phyloP scores from a whole-genome alignment of 345 rosid species.

The Pugionium cornutum region DNA sequence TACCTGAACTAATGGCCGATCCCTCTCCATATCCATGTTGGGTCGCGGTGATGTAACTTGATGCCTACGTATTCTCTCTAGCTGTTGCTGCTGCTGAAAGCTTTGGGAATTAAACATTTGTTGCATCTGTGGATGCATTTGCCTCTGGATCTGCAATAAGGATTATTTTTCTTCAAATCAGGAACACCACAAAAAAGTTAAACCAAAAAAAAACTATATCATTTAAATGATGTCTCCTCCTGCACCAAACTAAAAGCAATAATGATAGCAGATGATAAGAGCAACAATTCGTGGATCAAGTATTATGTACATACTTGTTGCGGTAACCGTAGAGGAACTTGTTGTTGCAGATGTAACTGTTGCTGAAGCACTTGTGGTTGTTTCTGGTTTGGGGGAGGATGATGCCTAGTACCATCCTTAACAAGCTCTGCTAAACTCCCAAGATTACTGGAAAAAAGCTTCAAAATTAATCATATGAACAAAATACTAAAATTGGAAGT shows the following conservation, averaged over 20 bases:
- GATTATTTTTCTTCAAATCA: background rate
- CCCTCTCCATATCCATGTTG: slow-evolving; percentile 68
- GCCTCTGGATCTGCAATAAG: slow-evolving; percentile 60
- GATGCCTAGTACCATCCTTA: slow-evolving; percentile 62
- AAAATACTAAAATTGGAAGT: slow-evolving; percentile 6
- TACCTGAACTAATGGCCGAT: slow-evolving; percentile 72
- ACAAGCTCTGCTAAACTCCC: slow-evolving; percentile 71
- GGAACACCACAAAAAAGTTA: slow-evolving; percentile 11
- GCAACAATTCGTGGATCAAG: slow-evolving; percentile 9
- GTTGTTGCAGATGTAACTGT: slow-evolving; percentile 74
- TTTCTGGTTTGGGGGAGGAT: slow-evolving; percentile 58
- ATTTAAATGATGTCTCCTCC: background rate
- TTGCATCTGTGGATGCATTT: slow-evolving; percentile 76
- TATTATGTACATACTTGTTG: slow-evolving; percentile 61
- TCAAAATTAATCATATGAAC: slow-evolving; percentile 26
- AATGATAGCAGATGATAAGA: background rate
- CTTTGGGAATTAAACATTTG: slow-evolving; percentile 62
- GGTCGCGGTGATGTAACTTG: slow-evolving; percentile 62
- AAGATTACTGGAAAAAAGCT: slow-evolving; percentile 50
- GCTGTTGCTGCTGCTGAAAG: slow-evolving; percentile 62
- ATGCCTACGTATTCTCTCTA: slow-evolving; percentile 65
- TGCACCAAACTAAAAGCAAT: background rate
- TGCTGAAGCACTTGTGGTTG: slow-evolving; percentile 65
- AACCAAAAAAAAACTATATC: background rate
- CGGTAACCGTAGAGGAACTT: slow-evolving; percentile 56